phyloP scores from a whole-genome alignment of 768 basidiomycete genomes.

The Suillus lakei region DNA sequence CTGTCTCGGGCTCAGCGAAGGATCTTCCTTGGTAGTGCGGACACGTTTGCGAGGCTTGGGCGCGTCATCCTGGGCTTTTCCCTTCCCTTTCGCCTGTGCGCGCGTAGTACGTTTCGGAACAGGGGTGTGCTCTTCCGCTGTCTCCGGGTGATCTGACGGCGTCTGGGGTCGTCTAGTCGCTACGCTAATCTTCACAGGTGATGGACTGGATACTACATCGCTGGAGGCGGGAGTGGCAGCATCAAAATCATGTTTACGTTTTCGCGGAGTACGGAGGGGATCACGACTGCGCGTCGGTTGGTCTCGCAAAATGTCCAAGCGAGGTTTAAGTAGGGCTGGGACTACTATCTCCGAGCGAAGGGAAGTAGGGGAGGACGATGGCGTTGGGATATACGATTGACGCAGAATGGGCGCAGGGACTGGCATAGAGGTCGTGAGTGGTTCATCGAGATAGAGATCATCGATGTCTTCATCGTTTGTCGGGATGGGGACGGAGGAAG shows the following conservation, averaged over 20 bases:
- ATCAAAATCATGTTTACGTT: conserved; percentile 24
- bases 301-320: conserved; percentile 4
- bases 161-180: conserved; percentile 9
- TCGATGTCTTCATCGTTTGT: conserved; percentile 38
- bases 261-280: conserved; percentile 37
- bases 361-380: conserved; percentile 2
- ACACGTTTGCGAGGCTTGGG: conserved; percentile 17
- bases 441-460: conserved; percentile 39
- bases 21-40: not conserved
- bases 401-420: conserved; percentile 18
- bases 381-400: conserved; percentile 18
- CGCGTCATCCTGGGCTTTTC: not conserved
- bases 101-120: conserved; percentile 9
- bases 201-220: conserved; percentile 30
- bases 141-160: conserved; percentile 12
- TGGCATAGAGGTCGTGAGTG: conserved; percentile 31
- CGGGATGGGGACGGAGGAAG: conserved; percentile 36
- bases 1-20: conserved; percentile 1
- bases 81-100: conserved; percentile 16
- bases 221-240: conserved; percentile 13
- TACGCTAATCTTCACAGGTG: conserved; percentile 31
- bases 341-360: not conserved
- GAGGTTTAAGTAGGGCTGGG: conserved; percentile 1
- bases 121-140: conserved; percentile 13
- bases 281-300: conserved; percentile 16